Percentiles rank a stretch among this genome's conserved stretches.
These are phyloP conservation scores for Amylostereum areolatum DNA, from an alignment of 1,284 basidiomycete genomes.

Conservation along the genomic window DNA sequence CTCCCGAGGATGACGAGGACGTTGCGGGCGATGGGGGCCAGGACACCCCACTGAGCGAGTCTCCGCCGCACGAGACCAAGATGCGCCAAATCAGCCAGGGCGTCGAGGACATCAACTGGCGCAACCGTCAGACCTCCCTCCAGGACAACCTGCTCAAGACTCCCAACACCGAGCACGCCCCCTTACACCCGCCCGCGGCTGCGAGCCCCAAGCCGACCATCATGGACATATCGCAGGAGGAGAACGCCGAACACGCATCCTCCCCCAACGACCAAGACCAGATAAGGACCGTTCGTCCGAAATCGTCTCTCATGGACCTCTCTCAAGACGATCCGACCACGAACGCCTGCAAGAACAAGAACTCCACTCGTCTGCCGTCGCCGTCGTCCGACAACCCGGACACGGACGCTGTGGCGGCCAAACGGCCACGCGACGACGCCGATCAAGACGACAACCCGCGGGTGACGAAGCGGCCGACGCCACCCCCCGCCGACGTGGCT, in stretches of 20 bases:
- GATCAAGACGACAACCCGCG: slow-evolving; percentile 53
- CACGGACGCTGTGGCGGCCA: slow-evolving; percentile 30
- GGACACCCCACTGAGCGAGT: slow-evolving; percentile 35
- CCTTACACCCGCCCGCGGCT: neutral
- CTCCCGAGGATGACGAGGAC: slow-evolving; percentile 2
- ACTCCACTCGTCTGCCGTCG: neutral
- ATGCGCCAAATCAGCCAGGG: slow-evolving; percentile 72
- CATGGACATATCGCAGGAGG: too few species aligned
- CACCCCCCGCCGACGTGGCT: slow-evolving; percentile 51
- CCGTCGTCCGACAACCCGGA: neutral
- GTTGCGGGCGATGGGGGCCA: slow-evolving; percentile 3
- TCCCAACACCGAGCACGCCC: slow-evolving; percentile 2
- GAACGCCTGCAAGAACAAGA: too few species aligned
- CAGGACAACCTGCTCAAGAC: slow-evolving; percentile 11
- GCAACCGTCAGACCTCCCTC: slow-evolving; percentile 34
- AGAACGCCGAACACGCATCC: slow-evolving; percentile 3
- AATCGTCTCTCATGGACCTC: neutral
- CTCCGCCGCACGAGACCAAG: slow-evolving; percentile 67
- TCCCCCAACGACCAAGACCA: too few species aligned
- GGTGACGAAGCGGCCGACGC: slow-evolving; percentile 58
- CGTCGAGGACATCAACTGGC: slow-evolving; percentile 70
- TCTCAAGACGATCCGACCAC: neutral
- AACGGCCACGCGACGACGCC: slow-evolving; percentile 48
- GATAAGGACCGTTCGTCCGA: neutral
- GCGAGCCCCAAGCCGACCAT: neutral